Evolutionary conservation across 164 flowering plant genomes (phyloP), one percentile per base, ranked within the genome.

Genomic region (Macadamia integrifolia): DNA sequence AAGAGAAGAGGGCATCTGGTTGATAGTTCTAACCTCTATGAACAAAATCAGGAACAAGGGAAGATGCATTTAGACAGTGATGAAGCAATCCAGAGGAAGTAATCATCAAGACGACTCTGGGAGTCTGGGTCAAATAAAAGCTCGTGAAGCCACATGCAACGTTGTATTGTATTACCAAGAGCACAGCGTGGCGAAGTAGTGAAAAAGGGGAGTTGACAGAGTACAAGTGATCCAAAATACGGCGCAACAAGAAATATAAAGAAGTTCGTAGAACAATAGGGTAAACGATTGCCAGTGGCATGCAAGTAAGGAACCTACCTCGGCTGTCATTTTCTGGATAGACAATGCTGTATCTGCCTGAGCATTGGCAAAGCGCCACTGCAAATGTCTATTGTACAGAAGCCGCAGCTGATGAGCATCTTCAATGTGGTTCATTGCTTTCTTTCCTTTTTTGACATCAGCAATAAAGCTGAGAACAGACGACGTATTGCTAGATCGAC

Each of bases 321-420:
- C 96, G 71, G 93, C 82, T 48, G 69, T 84, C 72, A 74, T 67
- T 74, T 76, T 82, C 76, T 90, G 93, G 53, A 79, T 72, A 68
- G 75, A 69, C 58, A 84, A 73, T 40, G 86, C 84, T 74, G 77
- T 81, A 64, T 86, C 87, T 53, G 85, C 82, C 52, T 77, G 83
- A 9, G 96, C 95, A 90, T 90, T 92, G 50, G 82, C 84, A 81
- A 75, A 89, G 59, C 83, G 70, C 97, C 99, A 94, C 66, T 94
- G 99, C 81, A 90, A 75, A 66, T 78, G 78, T 80, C 91, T 87
- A 75, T 94, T 94, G 71, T 92, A 84, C 48, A 90, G 71, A 52
- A 92, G 71, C 67, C 94, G 82, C 62, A 94, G 75, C 66, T 87
- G 92, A 81, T 92, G 99, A 72, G 82, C 97, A 74, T 94, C 97